Base-by-base conservation (phyloP, 768 basidiomycete genomes). In the Boletus sp. region DNA sequence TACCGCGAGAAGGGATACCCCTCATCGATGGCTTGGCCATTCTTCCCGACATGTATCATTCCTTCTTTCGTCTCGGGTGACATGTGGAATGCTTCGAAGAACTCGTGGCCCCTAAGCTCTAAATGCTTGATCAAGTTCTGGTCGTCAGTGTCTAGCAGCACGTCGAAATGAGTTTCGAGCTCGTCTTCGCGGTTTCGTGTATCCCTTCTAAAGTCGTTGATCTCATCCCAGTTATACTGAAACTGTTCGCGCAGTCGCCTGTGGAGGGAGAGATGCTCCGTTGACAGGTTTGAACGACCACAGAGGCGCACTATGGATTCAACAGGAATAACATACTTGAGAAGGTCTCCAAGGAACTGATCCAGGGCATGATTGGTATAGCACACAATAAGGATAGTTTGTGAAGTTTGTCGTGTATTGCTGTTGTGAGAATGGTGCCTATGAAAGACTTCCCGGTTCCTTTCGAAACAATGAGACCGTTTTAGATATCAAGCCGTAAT, bases 361-460 rank as follows among this genome's bases (percentile, higher is more conserved):
- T 89, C 87, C 0, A 89, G 76, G 0, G 87, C 87, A 55, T 89
- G 87, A 54, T 89, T 89, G 1, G 86, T 89, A 55, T 81, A 88
- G 62, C 86, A 88, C 32, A 86, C 82, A 15, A 89, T 82, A 7
- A 89, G 78, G 18, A 89, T 85, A 0, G 68, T 81, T 39, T 75
- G 70, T 0, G 56, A 5, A 0, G 80, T 80, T 67, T 62, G 17
- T 81, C 78, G 45, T 87, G 79, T 10, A 87, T 67, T 4, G 77
- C 69, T 54, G 87, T 89, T 0, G 84, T 83, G 1, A 87, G 69
- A 1, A 89, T 71, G 1, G 83, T 80, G 0, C 87, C 87, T 42
- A 89, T 82, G 62, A 87, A 87, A 0, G 85, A 87, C 61, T 89
- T 89, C 1, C 87, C 87, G 0, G 87, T 89, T 1, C 87, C 87